Conservation (phyloP, 495 filamentous ascomycete species). For the Parachaetomium inaequale region DNA sequence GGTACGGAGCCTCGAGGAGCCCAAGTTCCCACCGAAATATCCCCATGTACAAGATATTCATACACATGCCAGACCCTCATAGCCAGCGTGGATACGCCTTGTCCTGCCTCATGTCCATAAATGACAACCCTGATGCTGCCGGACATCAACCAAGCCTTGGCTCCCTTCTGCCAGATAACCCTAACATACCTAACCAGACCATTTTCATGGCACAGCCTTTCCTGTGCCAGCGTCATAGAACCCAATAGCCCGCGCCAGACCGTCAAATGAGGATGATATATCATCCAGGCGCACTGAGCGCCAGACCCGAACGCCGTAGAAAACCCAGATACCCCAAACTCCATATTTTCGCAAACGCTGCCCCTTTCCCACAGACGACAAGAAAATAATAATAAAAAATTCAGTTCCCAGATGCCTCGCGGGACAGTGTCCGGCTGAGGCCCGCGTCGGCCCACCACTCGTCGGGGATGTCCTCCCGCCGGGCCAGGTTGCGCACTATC, state of each 20-base stretch:
- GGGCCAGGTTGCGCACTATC: conserved; percentile 62
- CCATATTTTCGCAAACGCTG: background rate
- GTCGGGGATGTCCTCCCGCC: conserved; percentile 68
- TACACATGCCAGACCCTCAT: conserved; percentile 16
- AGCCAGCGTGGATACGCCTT: background rate
- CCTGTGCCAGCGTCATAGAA: background rate
- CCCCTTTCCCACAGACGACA: conserved; percentile 3
- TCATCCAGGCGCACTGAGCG: background rate
- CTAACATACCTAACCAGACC: background rate
- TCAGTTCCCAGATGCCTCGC: conserved; percentile 35
- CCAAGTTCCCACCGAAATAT: background rate
- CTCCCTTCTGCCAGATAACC: too few relatives aligned
- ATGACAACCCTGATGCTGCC: background rate
- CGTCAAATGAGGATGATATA: background rate
- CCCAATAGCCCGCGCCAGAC: background rate
- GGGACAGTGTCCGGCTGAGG: conserved; percentile 56
- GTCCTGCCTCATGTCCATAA: background rate
- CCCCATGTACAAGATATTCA: conserved; percentile 13
- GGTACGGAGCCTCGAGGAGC: background rate
- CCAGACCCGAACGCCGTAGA: background rate
- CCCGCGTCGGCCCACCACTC: conserved; percentile 75
- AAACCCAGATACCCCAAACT: background rate
- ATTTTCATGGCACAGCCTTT: background rate
- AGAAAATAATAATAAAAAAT: conserved; percentile 8
- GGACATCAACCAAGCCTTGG: background rate